Base-by-base conservation (phyloP, 768 basidiomycete species). In the Macrolepiota dolichaula region DNA sequence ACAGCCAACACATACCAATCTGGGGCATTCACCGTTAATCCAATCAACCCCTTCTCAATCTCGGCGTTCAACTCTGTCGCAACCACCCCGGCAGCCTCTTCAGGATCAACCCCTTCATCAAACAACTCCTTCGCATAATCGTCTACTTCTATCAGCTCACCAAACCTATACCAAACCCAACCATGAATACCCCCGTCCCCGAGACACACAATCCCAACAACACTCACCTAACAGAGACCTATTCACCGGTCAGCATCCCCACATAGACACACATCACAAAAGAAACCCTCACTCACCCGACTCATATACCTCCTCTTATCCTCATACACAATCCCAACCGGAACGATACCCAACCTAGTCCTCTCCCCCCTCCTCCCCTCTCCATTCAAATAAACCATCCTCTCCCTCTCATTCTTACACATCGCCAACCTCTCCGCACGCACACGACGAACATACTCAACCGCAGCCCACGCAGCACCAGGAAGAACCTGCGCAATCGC, bases 401-500 rank as follows among this genome's bases (percentile, higher is more conserved):
- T 44, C 64, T 59, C 42, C 40, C 35, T 35, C 40, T 62, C 58
- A 55, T 37, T 44, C 59, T 54, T 12, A 52, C 54, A 36, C 22
- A 2, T 7, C 5, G 22, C 59, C 63, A 27, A 55, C 50, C 46
- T 61, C 63, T 17, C 61, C 59, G 59, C 58, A 24, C 61, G 63
- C 57, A 68, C 67, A 81, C 65, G 62, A 62, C 82, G 77, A 52
- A 79, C 75, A 70, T 84, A 91, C 68, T 91, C 89, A 51, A 91
- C 79, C 5, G 86, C 88, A 49, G 86, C 83, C 86, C 89, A 88
- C 5, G 85, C 82, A 2, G 83, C 82, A 4, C 91, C 90, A 51
- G 88, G 85, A 70, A 82, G 70, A 12, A 81, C 69, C 64, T 82
- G 83, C 22, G 76, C 71, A 44, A 84, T 82, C 4, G 72, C 68